A percentile compares a stretch with the other conserved stretches of the same genome.
phyloP scores from a whole-genome alignment of 2,329 filamentous ascomycete species.

The Aspergillus sp. region DNA sequence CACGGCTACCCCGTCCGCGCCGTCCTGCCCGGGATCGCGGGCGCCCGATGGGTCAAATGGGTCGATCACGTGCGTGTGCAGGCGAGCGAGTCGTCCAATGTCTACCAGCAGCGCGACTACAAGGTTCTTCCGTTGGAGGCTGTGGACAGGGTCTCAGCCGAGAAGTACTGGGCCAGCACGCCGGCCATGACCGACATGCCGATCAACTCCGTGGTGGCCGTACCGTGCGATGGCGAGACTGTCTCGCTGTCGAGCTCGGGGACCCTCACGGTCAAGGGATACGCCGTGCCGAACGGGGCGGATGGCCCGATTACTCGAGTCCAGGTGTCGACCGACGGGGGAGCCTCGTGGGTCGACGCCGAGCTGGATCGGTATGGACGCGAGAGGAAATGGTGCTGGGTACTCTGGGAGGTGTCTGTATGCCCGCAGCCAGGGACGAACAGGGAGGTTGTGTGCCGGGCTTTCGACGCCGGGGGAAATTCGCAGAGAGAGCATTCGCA shows the following conservation, averaged over 20 bases:
- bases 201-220: slow-evolving; percentile 46
- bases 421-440: slow-evolving; percentile 32
- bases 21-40: slow-evolving; percentile 45
- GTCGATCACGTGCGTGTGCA: slow-evolving; percentile 46
- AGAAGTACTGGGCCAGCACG: slow-evolving; percentile 43
- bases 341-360: slow-evolving; percentile 43
- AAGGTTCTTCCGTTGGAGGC: slow-evolving; percentile 49
- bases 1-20: slow-evolving; percentile 47
- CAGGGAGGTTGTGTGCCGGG: slow-evolving; percentile 44
- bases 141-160: slow-evolving; percentile 39
- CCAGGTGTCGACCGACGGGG: slow-evolving; percentile 44
- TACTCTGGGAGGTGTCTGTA: slow-evolving; percentile 44
- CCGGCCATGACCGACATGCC: slow-evolving; percentile 48
- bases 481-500: slow-evolving; percentile 39
- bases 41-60: slow-evolving; percentile 49
- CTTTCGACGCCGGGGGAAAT: slow-evolving; percentile 46
- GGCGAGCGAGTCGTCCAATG: slow-evolving; percentile 42
- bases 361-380: slow-evolving; percentile 21
- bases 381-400: slow-evolving; percentile 47
- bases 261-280: slow-evolving; percentile 43
- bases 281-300: slow-evolving; percentile 46
- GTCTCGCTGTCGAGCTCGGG: slow-evolving; percentile 34
- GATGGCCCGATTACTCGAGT: slow-evolving; percentile 46
- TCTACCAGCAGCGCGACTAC: slow-evolving; percentile 52
- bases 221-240: slow-evolving; percentile 38